Evolutionary conservation across 176 grass and related monocot species (phyloP), one percentile per base, ranked within the genome.

Genomic region (Typha latifolia): DNA sequence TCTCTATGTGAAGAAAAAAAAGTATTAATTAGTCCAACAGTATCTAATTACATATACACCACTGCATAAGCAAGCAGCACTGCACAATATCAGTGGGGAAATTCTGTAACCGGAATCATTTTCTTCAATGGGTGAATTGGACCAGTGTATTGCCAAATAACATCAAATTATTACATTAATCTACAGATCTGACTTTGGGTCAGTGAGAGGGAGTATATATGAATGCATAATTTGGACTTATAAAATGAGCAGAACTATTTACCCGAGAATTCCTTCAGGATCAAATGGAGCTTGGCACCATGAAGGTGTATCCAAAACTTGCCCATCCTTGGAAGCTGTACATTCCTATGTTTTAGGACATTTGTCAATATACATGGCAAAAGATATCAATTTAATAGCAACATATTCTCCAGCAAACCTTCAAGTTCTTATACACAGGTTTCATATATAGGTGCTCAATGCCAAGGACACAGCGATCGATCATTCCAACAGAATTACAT

Each of bases 251-350:
- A 82, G 51, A 23, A 82, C n/a, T n/a, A 62, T 63, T 85, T 62
- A 88, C 95, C 95, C 85, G 49, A 99, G 79, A 76, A 91, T 69
- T 49, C 95, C 95, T 76, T 99, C 95, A 63, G 95, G 95, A 69
- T 99, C 95, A 67, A 99, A 99, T 62, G 89, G 89, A 29, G 95
- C 89, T 74, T 90, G 81, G 26, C 95, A 99, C 95, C 95, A 99
- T 48, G 95, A 93, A 15, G 95, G 95, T 10, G 68, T 79, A 78
- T 79, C 76, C n/a, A 59, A 59, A 59, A n/a, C 16, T 59, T 22
- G 53, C 2, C 3, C 63, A 67, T 75, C 50, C 16, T 29, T 16
- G 0, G 32, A 18, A 59, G 8, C 15, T 26, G 12, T 59, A 59
- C 73, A 76, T 48, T 67, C 73, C 73, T 76, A 76, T 23, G 49